Conservation (phyloP, 2,329 filamentous ascomycete genomes). For the Pseudopyrenochaeta lycopersici region DNA sequence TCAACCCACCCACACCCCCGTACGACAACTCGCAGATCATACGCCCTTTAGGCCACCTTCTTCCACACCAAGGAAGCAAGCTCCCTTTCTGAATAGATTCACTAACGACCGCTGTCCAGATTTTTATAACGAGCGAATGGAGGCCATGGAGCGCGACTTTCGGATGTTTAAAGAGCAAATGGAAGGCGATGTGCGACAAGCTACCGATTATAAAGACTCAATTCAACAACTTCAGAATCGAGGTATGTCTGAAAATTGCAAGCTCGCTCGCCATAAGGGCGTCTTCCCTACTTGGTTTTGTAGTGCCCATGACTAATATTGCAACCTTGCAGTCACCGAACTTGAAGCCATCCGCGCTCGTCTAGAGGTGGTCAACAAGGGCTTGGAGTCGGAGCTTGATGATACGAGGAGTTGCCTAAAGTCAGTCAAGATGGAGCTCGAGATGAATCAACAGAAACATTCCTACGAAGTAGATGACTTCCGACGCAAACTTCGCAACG, state of each 20-base stretch:
- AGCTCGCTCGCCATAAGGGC: neutral
- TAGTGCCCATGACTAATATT: conserved; percentile 2
- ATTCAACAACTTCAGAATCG: conserved; percentile 77
- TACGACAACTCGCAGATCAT: conserved; percentile 13
- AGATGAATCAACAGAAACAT: conserved; percentile 62
- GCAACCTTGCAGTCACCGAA: conserved; percentile 59
- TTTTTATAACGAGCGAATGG: conserved; percentile 81
- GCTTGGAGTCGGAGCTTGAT: conserved; percentile 74
- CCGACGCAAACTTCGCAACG: conserved; percentile 63
- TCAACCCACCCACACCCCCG: conserved; percentile 33
- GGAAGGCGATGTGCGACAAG: conserved; percentile 72
- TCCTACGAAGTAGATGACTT: conserved; percentile 62
- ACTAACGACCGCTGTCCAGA: conserved; percentile 76
- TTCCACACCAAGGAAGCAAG: conserved; percentile 40
- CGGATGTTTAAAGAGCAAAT: conserved; percentile 76
- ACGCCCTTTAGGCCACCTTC: conserved; percentile 24
- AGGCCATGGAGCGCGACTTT: conserved; percentile 78
- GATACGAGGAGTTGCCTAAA: conserved; percentile 63
- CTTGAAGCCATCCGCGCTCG: conserved; percentile 63
- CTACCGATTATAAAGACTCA: conserved; percentile 75
- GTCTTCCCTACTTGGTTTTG: neutral
- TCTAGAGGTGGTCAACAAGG: conserved; percentile 61
- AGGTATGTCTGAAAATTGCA: conserved; percentile 63
- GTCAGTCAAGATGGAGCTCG: conserved; percentile 58
- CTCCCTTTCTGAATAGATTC: conserved; percentile 73